Evolutionary conservation across 78 protist genomes (phyloP).

Genomic region (Dictyostelium capitatum): DNA sequence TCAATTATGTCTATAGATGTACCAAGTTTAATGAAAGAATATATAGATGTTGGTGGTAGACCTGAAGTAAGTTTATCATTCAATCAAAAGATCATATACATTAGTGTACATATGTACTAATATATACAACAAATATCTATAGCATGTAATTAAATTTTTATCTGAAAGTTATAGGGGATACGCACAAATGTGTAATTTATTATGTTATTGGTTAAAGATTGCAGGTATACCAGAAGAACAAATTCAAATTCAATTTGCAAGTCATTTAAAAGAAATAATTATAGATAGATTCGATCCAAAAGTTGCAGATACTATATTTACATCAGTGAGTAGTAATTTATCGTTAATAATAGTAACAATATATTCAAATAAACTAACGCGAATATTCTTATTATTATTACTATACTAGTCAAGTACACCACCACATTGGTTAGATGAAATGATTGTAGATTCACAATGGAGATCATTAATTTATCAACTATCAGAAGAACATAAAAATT

Average conservation of each 20-base stretch:
- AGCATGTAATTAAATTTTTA: constrained; percentile 75
- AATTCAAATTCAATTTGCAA: constrained; percentile 13
- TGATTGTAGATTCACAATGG: constrained; percentile 63
- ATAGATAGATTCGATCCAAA: constrained; percentile 71
- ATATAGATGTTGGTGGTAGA: constrained; percentile 44
- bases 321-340: constrained; percentile 59
- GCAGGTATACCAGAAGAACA: constrained; percentile 40
- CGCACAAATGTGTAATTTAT: constrained; percentile 78
- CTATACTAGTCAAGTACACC: constrained; percentile 28
- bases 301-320: constrained; percentile 72
- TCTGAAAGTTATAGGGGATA: constrained; percentile 76
- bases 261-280: constrained; percentile 63
- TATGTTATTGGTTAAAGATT: constrained; percentile 51
- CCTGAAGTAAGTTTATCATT: constrained; percentile 29
- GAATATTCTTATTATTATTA: neutral
- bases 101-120: neutral
- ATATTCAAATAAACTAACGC: too few species aligned
- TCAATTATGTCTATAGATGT: constrained; percentile 69
- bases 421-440: constrained; percentile 79
- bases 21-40: constrained; percentile 51
- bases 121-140: neutral
- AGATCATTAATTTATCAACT: constrained; percentile 71
- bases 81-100: neutral
- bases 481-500: constrained; percentile 71
- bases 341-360: too few species aligned